These are phyloP conservation scores for Claviceps spartinae DNA, from an alignment of 2,329 filamentous ascomycete genomes.

Conservation along the genomic window DNA sequence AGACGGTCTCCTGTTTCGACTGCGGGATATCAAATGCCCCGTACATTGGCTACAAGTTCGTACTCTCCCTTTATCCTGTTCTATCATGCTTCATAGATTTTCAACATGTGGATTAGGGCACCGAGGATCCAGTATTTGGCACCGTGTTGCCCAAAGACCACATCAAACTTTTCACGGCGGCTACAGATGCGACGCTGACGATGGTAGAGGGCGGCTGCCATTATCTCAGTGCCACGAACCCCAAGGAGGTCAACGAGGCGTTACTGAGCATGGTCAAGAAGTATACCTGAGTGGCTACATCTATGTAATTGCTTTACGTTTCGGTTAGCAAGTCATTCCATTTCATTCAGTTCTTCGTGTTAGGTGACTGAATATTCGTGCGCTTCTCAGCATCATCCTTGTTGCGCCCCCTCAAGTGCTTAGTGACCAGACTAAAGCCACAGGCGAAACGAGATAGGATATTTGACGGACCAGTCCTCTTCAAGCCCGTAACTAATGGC, in stretches of 20 bases:
- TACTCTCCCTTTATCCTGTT: neutral
- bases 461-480: too few relatives aligned
- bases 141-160: slow-evolving; percentile 29
- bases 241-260: slow-evolving; percentile 29
- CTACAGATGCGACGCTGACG: slow-evolving; percentile 28
- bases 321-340: neutral
- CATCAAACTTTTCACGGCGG: slow-evolving; percentile 34
- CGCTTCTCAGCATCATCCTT: neutral
- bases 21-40: slow-evolving; percentile 34
- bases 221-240: slow-evolving; percentile 35
- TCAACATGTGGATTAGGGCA: slow-evolving; percentile 21
- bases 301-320: neutral
- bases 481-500: too few relatives aligned
- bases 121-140: slow-evolving; percentile 30
- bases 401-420: neutral
- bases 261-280: slow-evolving; percentile 29
- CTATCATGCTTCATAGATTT: neutral
- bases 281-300: slow-evolving; percentile 12
- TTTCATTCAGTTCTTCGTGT: neutral
- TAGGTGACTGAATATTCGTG: neutral
- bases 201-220: slow-evolving; percentile 32
- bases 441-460: too few relatives aligned
- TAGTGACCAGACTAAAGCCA: too few relatives aligned
- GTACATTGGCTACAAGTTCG: slow-evolving; percentile 38
- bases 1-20: slow-evolving; percentile 32